Base-by-base conservation (phyloP, 306 rosid genomes). In the Astragalus membranaceus region DNA sequence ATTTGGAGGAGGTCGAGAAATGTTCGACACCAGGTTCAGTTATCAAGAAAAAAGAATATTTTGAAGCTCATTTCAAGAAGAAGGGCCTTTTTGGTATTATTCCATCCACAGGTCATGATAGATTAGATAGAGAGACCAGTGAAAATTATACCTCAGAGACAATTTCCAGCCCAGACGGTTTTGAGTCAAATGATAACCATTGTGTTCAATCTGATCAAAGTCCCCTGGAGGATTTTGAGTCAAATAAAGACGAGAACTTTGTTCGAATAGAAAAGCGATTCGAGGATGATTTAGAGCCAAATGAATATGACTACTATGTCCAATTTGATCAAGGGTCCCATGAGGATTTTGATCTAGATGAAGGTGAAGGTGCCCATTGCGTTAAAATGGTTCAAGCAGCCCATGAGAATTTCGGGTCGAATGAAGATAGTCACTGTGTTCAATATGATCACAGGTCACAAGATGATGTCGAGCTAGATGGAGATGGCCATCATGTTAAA, bases 61-160 rank as follows among this genome's bases (percentile, higher is more conserved):
- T 90, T 59, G 96, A 90, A 79, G 94, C 96, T 69, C 96, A 87
- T 77, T 90, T 84, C 81, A 87, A 84, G 86, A 87, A 87, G 78
- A 89, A 76, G 69, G 90, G 95, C 26, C 64, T 79, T n/a, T 77
- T 78, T 5, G 76, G 81, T 60, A 76, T 79, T 47, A 65, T 51
- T 51, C 81, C 83, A 26, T 67, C 81, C 0, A 73, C 64, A 6
- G 61, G 66, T 48, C 44, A 60, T 55, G 46, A 72, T 9, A 75
- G 80, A 58, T 49, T 74, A 3, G 75, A 67, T 42, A 42, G 17
- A 67, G 69, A 64, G 64, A 70, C 62, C 46, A 3, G 75, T 64
- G 87, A 76, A 70, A 81, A 75, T 67, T 84, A 73, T 67, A 67
- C 35, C 44, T 83, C 76, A 3, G 86, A 80, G 67, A 55, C 68